phyloP scores from a whole-genome alignment of 2,329 filamentous ascomycete genomes.

The Neonectria coccinea region DNA sequence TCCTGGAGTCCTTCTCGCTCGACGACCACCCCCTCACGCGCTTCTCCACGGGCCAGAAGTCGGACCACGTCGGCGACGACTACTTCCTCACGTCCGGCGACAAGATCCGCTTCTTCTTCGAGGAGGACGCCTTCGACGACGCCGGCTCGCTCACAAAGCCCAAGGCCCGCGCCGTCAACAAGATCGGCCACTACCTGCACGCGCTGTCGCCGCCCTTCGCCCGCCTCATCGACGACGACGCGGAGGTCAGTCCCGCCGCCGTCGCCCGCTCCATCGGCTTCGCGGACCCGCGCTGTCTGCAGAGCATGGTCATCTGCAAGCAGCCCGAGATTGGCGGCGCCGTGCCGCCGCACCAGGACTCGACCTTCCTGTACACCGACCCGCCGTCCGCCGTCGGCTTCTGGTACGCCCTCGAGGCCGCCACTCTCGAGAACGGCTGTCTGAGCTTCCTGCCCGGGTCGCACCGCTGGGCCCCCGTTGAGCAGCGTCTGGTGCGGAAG shows the following conservation, averaged over 20 bases:
- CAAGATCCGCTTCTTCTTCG: constrained; percentile 97
- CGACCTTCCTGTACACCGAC: constrained; percentile 90
- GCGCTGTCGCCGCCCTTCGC: constrained; percentile 75
- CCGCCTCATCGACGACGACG: constrained; percentile 64
- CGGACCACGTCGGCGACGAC: constrained; percentile 87
- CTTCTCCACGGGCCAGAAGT: constrained; percentile 85
- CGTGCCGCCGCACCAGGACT: constrained; percentile 92
- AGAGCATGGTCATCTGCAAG: constrained; percentile 99
- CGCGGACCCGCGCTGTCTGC: constrained; percentile 79
- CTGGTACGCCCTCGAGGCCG: constrained; percentile 97
- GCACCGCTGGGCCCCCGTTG: constrained; percentile 78
- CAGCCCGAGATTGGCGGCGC: constrained; percentile 95
- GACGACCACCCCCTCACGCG: constrained; percentile 89
- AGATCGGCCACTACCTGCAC: constrained; percentile 85
- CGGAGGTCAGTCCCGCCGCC: constrained; percentile 60
- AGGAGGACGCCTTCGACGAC: constrained; percentile 86
- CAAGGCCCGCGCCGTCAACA: constrained; percentile 88
- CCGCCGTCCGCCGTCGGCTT: constrained; percentile 92
- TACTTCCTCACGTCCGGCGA: constrained; percentile 94
- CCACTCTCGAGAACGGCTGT: constrained; percentile 87
- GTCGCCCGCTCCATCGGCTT: constrained; percentile 81
- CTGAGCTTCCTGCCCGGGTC: constrained; percentile 87
- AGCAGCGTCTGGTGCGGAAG: constrained; percentile 79
- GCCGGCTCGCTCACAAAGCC: constrained; percentile 77
- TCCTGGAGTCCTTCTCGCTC: constrained; percentile 83